A percentile compares a stretch with the other conserved stretches of the same genome.
These are phyloP conservation scores for Glomus cerebriforme DNA, from an alignment of 192 early-diverging fungal genomes.

Conservation along the genomic window DNA sequence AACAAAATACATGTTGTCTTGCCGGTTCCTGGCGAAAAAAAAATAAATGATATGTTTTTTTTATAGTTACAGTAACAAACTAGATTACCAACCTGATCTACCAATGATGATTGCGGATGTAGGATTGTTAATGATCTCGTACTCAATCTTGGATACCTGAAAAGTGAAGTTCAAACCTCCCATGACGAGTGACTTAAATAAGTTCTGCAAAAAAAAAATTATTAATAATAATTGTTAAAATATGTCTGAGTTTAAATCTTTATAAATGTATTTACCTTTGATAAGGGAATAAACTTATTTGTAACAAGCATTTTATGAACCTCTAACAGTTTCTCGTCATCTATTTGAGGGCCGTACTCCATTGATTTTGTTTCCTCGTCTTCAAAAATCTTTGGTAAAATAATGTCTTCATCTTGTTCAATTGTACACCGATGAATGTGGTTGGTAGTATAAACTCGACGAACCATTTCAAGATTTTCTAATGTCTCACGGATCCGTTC, in stretches of 20 bases:
- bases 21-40: neutral
- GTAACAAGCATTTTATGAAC: slow-evolving; percentile 28
- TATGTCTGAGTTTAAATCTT: neutral
- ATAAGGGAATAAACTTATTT: slow-evolving; percentile 27
- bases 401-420: neutral
- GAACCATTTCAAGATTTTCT: slow-evolving; percentile 12
- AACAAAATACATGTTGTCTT: slow-evolving; percentile 16
- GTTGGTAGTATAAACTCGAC: neutral
- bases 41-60: neutral
- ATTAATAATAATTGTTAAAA: neutral
- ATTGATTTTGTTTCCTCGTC: neutral
- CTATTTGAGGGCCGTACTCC: neutral
- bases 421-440: neutral
- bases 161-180: slow-evolving; percentile 17
- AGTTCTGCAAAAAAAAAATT: neutral
- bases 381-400: slow-evolving; percentile 1
- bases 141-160: slow-evolving; percentile 16
- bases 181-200: slow-evolving; percentile 3
- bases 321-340: slow-evolving; percentile 17
- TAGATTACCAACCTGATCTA: slow-evolving; percentile 20
- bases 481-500: neutral
- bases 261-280: neutral
- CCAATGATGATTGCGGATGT: slow-evolving; percentile 25
- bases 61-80: neutral
- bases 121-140: slow-evolving; percentile 21